Percentiles rank a stretch among this genome's conserved stretches.
Conservation (phyloP, 1,284 basidiomycete genomes). For the Ustilago trichophora region DNA sequence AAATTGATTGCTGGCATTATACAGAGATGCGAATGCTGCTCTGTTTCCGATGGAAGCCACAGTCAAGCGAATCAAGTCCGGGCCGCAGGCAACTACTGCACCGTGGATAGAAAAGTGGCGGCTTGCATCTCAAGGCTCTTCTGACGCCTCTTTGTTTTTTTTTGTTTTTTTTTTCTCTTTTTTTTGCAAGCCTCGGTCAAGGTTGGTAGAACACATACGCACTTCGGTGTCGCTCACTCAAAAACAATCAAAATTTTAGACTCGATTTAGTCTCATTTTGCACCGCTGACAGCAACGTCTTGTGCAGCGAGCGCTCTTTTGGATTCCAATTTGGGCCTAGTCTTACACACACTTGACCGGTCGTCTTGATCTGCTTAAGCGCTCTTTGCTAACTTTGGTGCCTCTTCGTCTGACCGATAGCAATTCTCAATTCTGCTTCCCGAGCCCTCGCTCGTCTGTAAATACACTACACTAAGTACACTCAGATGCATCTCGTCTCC, state of each 20-base stretch:
- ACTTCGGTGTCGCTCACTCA: neutral
- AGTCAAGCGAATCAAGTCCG: neutral
- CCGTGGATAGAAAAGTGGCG: neutral
- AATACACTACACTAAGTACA: too few species aligned
- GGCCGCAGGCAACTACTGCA: conserved; percentile 4
- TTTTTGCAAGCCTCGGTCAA: too few species aligned
- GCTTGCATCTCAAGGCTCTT: neutral
- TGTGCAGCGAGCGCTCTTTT: too few species aligned
- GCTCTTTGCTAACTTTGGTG: neutral
- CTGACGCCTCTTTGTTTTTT: too few species aligned
- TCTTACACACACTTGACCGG: too few species aligned
- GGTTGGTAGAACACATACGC: neutral
- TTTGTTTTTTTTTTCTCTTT: too few species aligned
- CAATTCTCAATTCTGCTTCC: neutral
- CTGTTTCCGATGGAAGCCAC: neutral
- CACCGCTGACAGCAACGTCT: neutral
- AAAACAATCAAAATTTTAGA: neutral
- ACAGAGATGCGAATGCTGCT: too few species aligned
- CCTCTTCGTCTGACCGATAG: neutral
- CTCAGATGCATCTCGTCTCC: too few species aligned
- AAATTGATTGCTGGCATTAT: too few species aligned
- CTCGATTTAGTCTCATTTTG: neutral
- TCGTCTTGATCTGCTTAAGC: neutral
- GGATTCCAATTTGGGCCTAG: too few species aligned
- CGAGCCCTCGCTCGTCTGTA: too few species aligned